A percentile compares a stretch with the other conserved stretches of the same genome.
Evolutionary conservation across 257 asterid species (phyloP).

Genomic region (Echites panduratus): DNA sequence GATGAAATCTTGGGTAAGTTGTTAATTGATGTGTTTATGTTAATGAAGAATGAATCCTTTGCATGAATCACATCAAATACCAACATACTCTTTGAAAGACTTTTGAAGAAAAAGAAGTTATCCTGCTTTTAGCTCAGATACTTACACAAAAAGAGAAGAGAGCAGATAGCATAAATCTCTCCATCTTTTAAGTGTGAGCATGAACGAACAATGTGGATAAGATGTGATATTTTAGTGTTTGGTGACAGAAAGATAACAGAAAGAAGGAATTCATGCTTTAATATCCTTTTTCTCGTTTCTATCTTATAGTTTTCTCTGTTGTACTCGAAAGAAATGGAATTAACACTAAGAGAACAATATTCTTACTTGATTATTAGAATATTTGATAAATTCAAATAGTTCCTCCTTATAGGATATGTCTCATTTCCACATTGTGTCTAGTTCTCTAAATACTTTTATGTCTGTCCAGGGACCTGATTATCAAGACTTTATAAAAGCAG

Average conservation of each 20-base stretch:
- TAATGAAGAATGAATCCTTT: no score
- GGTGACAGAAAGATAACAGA: no score
- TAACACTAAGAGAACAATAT: no score
- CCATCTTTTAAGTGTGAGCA: no score
- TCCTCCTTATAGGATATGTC: background rate
- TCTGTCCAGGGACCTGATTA: conserved; percentile 65
- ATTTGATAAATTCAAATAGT: background rate
- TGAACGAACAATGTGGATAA: background rate
- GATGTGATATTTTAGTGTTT: background rate
- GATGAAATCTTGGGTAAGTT: no score
- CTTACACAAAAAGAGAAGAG: background rate
- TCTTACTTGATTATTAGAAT: background rate
- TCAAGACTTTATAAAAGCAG: conserved; percentile 66
- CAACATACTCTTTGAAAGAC: no score
- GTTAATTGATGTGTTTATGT: no score
- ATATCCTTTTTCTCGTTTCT: background rate
- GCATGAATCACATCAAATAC: no score
- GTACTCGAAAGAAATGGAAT: background rate
- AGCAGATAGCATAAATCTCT: background rate
- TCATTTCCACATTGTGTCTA: background rate
- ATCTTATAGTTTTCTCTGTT: conserved; percentile 1
- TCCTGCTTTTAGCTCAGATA: background rate
- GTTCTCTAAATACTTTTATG: background rate
- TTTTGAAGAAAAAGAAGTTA: no score
- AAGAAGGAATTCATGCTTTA: no score